Evolutionary conservation across 805 yeast genomes (phyloP), one percentile per base, ranked within the genome.

Genomic region (Candida nemodendra): DNA sequence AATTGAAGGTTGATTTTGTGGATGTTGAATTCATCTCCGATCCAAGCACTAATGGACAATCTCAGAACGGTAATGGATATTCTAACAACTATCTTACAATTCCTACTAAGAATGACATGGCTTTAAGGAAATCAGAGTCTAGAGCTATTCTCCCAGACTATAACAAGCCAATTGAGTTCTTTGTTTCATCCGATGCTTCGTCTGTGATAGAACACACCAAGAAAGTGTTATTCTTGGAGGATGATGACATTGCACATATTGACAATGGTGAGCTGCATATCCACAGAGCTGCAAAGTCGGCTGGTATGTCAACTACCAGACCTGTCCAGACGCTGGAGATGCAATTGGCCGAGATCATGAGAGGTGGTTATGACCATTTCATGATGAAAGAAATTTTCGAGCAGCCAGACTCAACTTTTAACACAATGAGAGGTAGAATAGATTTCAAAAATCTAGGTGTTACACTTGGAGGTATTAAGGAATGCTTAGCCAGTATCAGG

Each of bases 371-470:
- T 71, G 81, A 78, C 53, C 99, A 93, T 69, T 93, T 91, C 66
- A 93, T 93, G 99, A 95, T 89, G 69, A 93, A 93, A 75, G 99
- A 93, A 71, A 93, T 93, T 53, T 88, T 84, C 59, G 99, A 93
- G 68, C 99, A 93, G 70, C 99, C 99, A 26, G 99, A 93, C 60
- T 90, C 98, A 3, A 84, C 97, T 35, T 84, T 90, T 64, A 93
- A 93, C 72, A 93, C 99, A 35, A 93, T 93, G 99, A 84, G 99
- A 74, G 99, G 99, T 59, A 87, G 99, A 73, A 74, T 93, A 45
- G 98, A 93, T 66, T 93, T 93, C 59, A 89, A 81, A 30, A 81
- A 81, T 61, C 73, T 74, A 53, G 71, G 68, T 29, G 84, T 93
- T 51, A 84, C 77, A 50, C 74, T 93, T 44, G 99, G 99, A 58